Percentiles rank a stretch among this genome's conserved stretches.
Conservation (phyloP, 75 land plant genomes). For the Sequoiadendron giganteum region DNA sequence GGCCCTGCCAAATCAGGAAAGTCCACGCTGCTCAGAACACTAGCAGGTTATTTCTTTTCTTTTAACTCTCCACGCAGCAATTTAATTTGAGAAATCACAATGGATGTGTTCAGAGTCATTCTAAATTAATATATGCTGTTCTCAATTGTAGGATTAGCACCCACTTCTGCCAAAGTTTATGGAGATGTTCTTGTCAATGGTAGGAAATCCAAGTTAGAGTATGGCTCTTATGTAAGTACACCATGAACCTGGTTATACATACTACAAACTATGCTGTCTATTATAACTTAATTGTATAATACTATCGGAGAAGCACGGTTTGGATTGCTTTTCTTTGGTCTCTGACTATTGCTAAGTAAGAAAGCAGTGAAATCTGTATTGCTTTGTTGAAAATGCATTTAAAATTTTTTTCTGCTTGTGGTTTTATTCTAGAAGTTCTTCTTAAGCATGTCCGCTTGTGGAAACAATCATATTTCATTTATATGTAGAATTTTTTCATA, state of each 20-base stretch:
- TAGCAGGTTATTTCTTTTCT: constrained; percentile 54
- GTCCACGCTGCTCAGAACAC: constrained; percentile 64
- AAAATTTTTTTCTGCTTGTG: not conserved
- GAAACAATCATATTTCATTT: not conserved
- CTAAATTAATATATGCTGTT: not conserved
- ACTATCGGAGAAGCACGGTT: not conserved
- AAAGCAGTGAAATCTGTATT: not conserved
- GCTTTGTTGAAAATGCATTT: not conserved
- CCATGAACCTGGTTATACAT: not conserved
- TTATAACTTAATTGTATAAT: not conserved
- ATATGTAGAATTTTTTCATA: not conserved
- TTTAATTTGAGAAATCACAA: not conserved
- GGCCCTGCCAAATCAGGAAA: constrained; percentile 85
- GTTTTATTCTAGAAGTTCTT: not conserved
- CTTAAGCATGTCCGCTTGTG: not conserved
- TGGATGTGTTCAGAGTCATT: not conserved
- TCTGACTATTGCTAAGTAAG: not conserved
- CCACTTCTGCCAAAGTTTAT: constrained; percentile 61
- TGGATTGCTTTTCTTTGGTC: not conserved
- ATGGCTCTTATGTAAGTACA: constrained; percentile 75
- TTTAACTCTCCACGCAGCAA: not conserved
- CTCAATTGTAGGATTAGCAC: constrained; percentile 49
- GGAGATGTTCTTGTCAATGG: constrained; percentile 86
- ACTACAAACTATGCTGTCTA: not conserved
- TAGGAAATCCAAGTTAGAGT: constrained; percentile 42